Conservation (phyloP, 345 rosid genomes). For the Arabidopsis suecica region DNA sequence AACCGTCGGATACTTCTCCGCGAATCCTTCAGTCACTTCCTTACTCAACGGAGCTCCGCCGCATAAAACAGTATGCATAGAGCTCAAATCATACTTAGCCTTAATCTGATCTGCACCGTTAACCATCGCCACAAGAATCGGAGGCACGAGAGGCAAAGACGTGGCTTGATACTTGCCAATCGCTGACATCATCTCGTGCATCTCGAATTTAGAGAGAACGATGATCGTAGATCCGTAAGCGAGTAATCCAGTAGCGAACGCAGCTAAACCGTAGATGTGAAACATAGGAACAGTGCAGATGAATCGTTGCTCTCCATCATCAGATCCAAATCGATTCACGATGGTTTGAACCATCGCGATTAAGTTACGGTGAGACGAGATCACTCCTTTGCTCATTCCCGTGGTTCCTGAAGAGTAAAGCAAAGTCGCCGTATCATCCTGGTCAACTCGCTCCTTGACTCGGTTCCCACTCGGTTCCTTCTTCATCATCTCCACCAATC, state of each 20-base stretch:
- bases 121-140: constrained; percentile 72
- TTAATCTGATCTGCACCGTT: constrained; percentile 60
- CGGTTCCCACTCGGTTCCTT: constrained; percentile 46
- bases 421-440: constrained; percentile 83
- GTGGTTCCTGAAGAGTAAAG: constrained; percentile 98
- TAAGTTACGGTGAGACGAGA: constrained; percentile 75
- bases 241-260: constrained; percentile 75
- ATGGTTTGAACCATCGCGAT: constrained; percentile 57
- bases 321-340: constrained; percentile 50
- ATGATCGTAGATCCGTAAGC: constrained; percentile 76
- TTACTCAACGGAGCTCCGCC: constrained; percentile 93
- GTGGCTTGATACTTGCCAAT: constrained; percentile 67
- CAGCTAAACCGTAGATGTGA: constrained; percentile 86
- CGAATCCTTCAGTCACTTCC: constrained; percentile 75
- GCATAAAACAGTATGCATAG: constrained; percentile 56
- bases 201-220: constrained; percentile 77
- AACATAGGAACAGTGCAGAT: constrained; percentile 97
- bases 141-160: constrained; percentile 82
- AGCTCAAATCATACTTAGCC: constrained; percentile 67
- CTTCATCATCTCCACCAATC: constrained; percentile 60
- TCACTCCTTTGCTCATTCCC: constrained; percentile 89
- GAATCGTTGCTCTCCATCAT: constrained; percentile 55
- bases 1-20: constrained; percentile 62
- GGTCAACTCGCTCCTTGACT: constrained; percentile 68
- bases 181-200: constrained; percentile 76